A percentile compares a stretch with the other conserved stretches of the same genome.
Evolutionary conservation across 805 yeast species (phyloP).

Genomic region (Debaryomyces tyrocola): DNA sequence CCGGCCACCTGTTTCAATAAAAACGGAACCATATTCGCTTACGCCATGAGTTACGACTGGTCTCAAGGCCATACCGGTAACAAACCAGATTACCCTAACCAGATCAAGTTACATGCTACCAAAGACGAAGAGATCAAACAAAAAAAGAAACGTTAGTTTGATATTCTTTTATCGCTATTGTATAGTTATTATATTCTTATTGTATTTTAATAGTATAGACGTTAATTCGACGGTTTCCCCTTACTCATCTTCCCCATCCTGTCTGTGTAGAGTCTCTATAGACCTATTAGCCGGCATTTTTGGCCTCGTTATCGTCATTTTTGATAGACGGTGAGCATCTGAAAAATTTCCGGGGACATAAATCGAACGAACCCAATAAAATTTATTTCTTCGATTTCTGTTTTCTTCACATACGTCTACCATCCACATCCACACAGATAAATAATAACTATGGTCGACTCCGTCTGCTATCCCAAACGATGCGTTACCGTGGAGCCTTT

Average conservation of each 20-base stretch:
- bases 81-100: conserved; percentile 70
- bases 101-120: conserved; percentile 79
- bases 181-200: neutral
- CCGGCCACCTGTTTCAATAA: conserved; percentile 80
- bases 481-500: conserved; percentile 29
- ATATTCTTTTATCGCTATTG: neutral
- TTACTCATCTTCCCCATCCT: too few species aligned
- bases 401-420: too few species aligned
- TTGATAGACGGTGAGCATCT: too few species aligned
- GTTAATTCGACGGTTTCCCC: too few species aligned
- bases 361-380: too few species aligned
- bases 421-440: too few species aligned
- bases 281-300: too few species aligned
- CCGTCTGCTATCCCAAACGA: conserved; percentile 20
- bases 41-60: conserved; percentile 95
- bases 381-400: too few species aligned
- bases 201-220: neutral
- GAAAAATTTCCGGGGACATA: too few species aligned
- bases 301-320: too few species aligned
- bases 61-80: conserved; percentile 82
- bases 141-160: conserved; percentile 32
- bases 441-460: neutral
- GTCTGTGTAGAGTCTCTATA: too few species aligned
- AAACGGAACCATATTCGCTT: conserved; percentile 82
- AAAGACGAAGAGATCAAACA: conserved; percentile 83